A percentile compares a stretch with the other conserved stretches of the same genome.
Evolutionary conservation across 306 rosid genomes (phyloP).

Genomic region (Luffa aegyptiaca): DNA sequence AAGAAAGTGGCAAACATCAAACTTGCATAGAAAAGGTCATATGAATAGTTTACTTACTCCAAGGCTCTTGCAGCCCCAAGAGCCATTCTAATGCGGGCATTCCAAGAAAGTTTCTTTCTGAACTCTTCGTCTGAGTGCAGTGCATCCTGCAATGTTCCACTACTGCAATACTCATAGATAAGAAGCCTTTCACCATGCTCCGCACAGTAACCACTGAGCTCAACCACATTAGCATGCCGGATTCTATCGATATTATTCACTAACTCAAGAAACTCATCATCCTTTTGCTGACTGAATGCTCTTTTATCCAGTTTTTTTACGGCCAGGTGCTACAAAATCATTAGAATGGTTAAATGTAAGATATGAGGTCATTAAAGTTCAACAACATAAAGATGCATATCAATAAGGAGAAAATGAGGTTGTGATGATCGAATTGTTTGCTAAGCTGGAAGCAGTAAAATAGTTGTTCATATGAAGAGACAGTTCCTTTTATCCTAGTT

Average conservation of each 20-base stretch:
- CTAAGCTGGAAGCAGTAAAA: background rate
- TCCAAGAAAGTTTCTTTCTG: conserved; percentile 62
- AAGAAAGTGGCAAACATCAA: background rate
- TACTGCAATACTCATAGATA: conserved; percentile 72
- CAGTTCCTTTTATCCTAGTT: background rate
- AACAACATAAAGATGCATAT: background rate
- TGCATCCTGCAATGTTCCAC: conserved; percentile 71
- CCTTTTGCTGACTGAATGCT: conserved; percentile 56
- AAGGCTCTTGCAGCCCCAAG: conserved; percentile 96
- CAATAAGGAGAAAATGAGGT: background rate
- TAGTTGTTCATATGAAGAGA: background rate
- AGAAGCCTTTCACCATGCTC: conserved; percentile 97
- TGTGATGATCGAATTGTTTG: background rate
- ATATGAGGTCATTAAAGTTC: conserved; percentile 6
- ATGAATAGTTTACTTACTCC: conserved; percentile 54
- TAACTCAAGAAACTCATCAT: conserved; percentile 74
- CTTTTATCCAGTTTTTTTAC: conserved; percentile 77
- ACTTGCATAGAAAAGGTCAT: conserved; percentile 1
- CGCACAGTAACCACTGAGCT: conserved; percentile 85
- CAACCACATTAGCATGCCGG: conserved; percentile 74
- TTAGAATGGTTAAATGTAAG: conserved; percentile 13
- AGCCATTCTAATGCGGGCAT: conserved; percentile 76
- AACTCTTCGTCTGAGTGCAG: conserved; percentile 68
- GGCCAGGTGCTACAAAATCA: conserved; percentile 66
- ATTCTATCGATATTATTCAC: conserved; percentile 64